Conservation (phyloP, 306 rosid species). For the Vachellia pachyceras region DNA sequence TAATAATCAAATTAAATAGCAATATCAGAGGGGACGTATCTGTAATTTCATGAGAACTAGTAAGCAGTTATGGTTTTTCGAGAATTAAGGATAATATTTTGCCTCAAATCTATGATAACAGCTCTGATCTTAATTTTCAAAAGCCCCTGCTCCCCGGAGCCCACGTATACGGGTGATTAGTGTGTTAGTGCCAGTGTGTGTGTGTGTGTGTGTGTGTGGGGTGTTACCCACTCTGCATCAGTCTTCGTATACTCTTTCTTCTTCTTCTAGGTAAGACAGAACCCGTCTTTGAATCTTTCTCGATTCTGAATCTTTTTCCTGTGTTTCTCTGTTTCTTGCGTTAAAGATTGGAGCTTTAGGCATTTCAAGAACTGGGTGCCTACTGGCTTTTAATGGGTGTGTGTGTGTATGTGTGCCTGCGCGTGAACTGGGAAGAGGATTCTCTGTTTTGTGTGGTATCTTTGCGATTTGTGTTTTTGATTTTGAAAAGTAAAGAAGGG, state of each 20-base stretch:
- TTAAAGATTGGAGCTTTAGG: conserved; percentile 34
- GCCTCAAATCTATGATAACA: conserved; percentile 48
- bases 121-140: conserved; percentile 31
- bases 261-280: background rate
- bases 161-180: background rate
- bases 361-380: conserved; percentile 17
- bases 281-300: background rate
- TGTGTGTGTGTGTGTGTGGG: background rate
- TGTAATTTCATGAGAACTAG: conserved; percentile 35
- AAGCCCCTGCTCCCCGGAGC: conserved; percentile 21
- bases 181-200: background rate
- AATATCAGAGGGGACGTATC: conserved; percentile 23
- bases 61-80: conserved; percentile 45
- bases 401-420: conserved; percentile 34
- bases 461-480: background rate
- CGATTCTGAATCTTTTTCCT: conserved; percentile 5
- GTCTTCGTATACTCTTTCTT: background rate
- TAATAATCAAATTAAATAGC: no score
- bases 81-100: conserved; percentile 49
- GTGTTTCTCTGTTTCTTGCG: background rate
- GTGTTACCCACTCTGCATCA: conserved; percentile 16
- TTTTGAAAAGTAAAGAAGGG: background rate
- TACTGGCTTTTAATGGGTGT: conserved; percentile 36
- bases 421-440: background rate
- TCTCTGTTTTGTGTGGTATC: background rate